Evolutionary conservation across 2,329 filamentous ascomycete species (phyloP).

Genomic region (Botrytis hyacinthi): DNA sequence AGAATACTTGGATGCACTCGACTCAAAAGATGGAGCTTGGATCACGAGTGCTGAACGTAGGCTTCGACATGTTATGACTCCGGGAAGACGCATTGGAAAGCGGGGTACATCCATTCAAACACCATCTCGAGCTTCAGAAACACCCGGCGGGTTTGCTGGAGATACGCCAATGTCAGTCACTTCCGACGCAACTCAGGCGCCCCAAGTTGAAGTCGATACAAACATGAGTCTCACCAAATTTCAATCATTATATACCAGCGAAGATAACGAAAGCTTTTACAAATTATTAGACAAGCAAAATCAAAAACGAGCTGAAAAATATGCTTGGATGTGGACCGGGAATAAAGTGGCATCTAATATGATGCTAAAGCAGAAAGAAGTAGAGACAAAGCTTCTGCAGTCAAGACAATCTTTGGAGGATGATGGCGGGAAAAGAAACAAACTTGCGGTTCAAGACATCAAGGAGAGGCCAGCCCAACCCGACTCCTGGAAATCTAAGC

Average conservation of each 20-base stretch:
- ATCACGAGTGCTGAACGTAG: constrained; percentile 76
- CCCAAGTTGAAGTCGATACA: constrained; percentile 59
- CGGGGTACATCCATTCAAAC: constrained; percentile 39
- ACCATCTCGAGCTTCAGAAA: constrained; percentile 45
- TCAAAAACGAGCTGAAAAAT: constrained; percentile 75
- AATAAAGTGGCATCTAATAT: constrained; percentile 79
- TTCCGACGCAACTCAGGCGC: constrained; percentile 41
- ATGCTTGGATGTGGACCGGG: constrained; percentile 83
- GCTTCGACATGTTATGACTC: constrained; percentile 78
- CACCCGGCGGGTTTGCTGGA: constrained; percentile 65
- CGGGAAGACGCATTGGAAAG: constrained; percentile 51
- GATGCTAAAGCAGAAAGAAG: constrained; percentile 65
- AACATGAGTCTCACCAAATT: constrained; percentile 81
- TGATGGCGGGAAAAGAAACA: constrained; percentile 55
- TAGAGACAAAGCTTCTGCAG: constrained; percentile 53
- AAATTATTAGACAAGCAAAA: constrained; percentile 89
- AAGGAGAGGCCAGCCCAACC: constrained; percentile 73
- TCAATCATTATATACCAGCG: constrained; percentile 90
- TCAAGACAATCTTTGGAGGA: constrained; percentile 49
- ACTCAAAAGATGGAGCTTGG: constrained; percentile 82
- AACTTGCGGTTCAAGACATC: constrained; percentile 62
- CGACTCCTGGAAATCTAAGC: constrained; percentile 70
- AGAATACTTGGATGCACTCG: constrained; percentile 88
- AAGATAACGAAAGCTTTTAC: constrained; percentile 98
- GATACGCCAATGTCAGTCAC: constrained; percentile 69